A percentile compares a stretch with the other conserved stretches of the same genome.
Conservation (phyloP, 129 eudicot species). For the Rutidosis leptorrhynchoides region DNA sequence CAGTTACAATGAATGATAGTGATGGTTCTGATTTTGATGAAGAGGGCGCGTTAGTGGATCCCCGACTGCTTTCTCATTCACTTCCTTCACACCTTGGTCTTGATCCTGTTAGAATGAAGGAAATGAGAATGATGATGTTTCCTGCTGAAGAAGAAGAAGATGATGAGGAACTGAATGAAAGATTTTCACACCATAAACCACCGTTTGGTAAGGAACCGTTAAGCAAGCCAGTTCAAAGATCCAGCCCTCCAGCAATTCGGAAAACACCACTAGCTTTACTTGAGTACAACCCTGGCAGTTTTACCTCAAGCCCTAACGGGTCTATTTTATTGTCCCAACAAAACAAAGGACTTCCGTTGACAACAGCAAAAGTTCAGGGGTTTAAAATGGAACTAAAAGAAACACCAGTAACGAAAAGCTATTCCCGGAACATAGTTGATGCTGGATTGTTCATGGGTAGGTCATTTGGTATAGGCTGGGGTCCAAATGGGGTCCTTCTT, state of each 20-base stretch:
- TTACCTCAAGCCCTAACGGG: constrained; percentile 54
- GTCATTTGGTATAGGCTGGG: constrained; percentile 92
- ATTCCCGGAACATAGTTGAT: constrained; percentile 74
- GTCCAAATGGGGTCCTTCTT: constrained; percentile 85
- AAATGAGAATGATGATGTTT: constrained; percentile 82
- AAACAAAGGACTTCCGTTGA: constrained; percentile 58
- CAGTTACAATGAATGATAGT: constrained; percentile 38
- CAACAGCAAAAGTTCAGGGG: constrained; percentile 61
- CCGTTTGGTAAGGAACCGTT: constrained; percentile 40
- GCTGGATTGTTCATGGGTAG: constrained; percentile 90
- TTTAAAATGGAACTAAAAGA: constrained; percentile 59
- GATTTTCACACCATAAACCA: constrained; percentile 35
- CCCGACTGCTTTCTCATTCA: constrained; percentile 68
- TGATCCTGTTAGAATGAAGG: constrained; percentile 86
- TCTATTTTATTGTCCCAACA: constrained; percentile 70
- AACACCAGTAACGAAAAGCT: constrained; percentile 66
- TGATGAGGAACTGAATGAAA: constrained; percentile 38
- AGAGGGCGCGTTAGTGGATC: constrained; percentile 41
- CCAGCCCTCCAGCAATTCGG: constrained; percentile 46
- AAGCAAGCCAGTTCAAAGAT: constrained; percentile 35
- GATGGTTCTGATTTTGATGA: constrained; percentile 56
- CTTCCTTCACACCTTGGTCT: constrained; percentile 96
- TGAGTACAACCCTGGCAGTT: constrained; percentile 64
- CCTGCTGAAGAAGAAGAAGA: constrained; percentile 63
- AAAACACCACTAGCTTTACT: constrained; percentile 87